Conservation (phyloP, 768 basidiomycete species). For the Russula lepida region DNA sequence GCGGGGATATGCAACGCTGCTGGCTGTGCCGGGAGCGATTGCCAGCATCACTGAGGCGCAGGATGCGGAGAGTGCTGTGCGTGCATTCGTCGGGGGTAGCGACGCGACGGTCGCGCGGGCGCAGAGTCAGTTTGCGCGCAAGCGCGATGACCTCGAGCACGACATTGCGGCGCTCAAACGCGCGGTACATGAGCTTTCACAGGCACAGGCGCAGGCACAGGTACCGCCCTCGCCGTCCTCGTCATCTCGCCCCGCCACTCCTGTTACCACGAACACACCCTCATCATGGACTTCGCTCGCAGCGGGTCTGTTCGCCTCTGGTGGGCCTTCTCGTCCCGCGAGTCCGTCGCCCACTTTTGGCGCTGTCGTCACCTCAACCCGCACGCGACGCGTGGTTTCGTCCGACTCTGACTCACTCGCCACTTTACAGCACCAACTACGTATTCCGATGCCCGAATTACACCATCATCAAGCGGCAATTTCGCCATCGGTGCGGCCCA, state of each 20-base stretch:
- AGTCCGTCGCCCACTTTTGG: slow-evolving; percentile 56
- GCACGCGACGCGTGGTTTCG: slow-evolving; percentile 44
- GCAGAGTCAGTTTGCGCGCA: slow-evolving; percentile 40
- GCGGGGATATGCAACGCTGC: slow-evolving; percentile 60
- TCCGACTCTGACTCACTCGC: slow-evolving; percentile 22
- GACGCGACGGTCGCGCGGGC: slow-evolving; percentile 42
- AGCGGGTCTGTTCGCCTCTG: slow-evolving; percentile 40
- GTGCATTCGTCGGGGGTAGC: slow-evolving; percentile 47
- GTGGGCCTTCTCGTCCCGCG: slow-evolving; percentile 30
- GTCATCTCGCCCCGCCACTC: slow-evolving; percentile 6
- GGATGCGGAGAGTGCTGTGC: slow-evolving; percentile 44
- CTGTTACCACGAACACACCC: slow-evolving; percentile 8
- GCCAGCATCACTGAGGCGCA: slow-evolving; percentile 24
- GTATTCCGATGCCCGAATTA: slow-evolving; percentile 52
- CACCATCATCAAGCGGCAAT: slow-evolving; percentile 17
- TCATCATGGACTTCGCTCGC: slow-evolving; percentile 44
- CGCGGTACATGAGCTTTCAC: slow-evolving; percentile 39
- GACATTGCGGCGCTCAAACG: slow-evolving; percentile 66
- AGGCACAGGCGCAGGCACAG: not conserved
- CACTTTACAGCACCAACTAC: slow-evolving; percentile 34
- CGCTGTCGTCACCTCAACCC: slow-evolving; percentile 58
- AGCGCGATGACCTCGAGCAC: slow-evolving; percentile 66
- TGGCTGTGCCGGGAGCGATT: slow-evolving; percentile 48
- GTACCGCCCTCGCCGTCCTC: not conserved
- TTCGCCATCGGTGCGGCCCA: slow-evolving; percentile 21